Percentiles rank a stretch among this genome's conserved stretches.
phyloP scores from a whole-genome alignment of 1,284 basidiomycete species.

The Crocinoboletus sp. region DNA sequence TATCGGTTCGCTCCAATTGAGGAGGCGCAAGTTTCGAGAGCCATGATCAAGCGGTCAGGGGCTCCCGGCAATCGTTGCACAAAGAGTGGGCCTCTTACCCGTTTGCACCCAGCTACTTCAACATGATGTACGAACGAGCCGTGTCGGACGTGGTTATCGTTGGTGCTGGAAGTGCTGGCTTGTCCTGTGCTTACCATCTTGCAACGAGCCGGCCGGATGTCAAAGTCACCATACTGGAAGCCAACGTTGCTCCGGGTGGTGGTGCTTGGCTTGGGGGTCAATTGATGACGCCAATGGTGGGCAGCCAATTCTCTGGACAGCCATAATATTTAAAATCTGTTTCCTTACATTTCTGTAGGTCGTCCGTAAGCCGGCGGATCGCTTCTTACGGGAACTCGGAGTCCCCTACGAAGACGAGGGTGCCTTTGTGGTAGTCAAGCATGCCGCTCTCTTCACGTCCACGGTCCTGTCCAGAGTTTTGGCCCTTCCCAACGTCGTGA shows the following conservation, averaged over 20 bases:
- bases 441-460: slow-evolving; percentile 79
- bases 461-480: slow-evolving; percentile 75
- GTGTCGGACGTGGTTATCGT: slow-evolving; percentile 79
- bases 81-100: slow-evolving; percentile 2
- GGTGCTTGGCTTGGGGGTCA: slow-evolving; percentile 82
- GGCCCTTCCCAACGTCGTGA: slow-evolving; percentile 67
- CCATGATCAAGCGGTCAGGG: slow-evolving; percentile 70
- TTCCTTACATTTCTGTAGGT: slow-evolving; percentile 38
- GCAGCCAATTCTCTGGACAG: not conserved
- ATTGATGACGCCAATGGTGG: slow-evolving; percentile 79
- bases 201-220: slow-evolving; percentile 68
- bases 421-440: slow-evolving; percentile 74
- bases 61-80: not conserved
- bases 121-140: slow-evolving; percentile 67
- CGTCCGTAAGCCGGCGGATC: slow-evolving; percentile 77
- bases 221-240: slow-evolving; percentile 79
- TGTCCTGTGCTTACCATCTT: slow-evolving; percentile 76
- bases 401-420: slow-evolving; percentile 84
- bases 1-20: slow-evolving; percentile 72
- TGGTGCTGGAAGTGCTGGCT: slow-evolving; percentile 76
- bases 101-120: slow-evolving; percentile 51
- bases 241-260: slow-evolving; percentile 78
- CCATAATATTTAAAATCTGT: not conserved
- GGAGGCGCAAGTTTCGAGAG: slow-evolving; percentile 72
- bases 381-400: slow-evolving; percentile 68